A percentile compares a stretch with the other conserved stretches of the same genome.
These are phyloP conservation scores for Acanthamoeba rhysodes DNA, from an alignment of 208 protist genomes.

Conservation along the genomic window DNA sequence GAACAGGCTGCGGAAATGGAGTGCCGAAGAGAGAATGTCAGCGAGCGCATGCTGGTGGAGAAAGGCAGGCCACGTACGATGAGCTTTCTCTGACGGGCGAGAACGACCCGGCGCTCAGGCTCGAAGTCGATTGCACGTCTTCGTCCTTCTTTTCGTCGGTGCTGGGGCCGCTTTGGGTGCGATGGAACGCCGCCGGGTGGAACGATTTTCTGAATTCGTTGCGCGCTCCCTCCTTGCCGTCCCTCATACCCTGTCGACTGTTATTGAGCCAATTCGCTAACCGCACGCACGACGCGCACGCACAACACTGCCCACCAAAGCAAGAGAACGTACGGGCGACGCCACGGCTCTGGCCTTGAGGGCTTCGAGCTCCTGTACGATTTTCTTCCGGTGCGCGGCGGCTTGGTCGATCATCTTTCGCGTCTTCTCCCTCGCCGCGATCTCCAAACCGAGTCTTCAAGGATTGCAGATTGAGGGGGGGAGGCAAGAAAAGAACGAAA, in stretches of 20 bases:
- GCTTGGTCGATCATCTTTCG: not conserved
- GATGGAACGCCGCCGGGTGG: slow-evolving; percentile 28
- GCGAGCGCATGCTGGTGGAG: not conserved
- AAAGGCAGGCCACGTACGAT: not conserved
- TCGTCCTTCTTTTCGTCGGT: slow-evolving; percentile 37
- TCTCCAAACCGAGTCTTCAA: not conserved
- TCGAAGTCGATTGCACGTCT: not conserved
- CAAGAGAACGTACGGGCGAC: not conserved
- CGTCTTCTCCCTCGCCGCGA: not conserved
- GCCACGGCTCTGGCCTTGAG: not conserved
- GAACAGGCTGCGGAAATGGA: not conserved
- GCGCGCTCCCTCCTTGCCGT: not conserved
- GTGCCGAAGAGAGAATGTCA: not conserved
- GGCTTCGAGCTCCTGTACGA: slow-evolving; percentile 4
- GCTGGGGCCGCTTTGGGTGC: not conserved
- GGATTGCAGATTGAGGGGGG: not conserved
- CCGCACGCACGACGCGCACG: too few relatives aligned
- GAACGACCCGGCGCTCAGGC: not conserved
- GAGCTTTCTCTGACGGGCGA: not conserved
- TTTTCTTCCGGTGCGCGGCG: not conserved
- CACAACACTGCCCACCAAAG: not conserved
- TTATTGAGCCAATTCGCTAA: too few relatives aligned
- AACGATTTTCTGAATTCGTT: slow-evolving; percentile 27
- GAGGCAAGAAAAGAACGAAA: not conserved
- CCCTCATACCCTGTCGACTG: not conserved